Evolutionary conservation across 176 grass and related monocot genomes (phyloP).

Genomic region (Aegilops bicornis): DNA sequence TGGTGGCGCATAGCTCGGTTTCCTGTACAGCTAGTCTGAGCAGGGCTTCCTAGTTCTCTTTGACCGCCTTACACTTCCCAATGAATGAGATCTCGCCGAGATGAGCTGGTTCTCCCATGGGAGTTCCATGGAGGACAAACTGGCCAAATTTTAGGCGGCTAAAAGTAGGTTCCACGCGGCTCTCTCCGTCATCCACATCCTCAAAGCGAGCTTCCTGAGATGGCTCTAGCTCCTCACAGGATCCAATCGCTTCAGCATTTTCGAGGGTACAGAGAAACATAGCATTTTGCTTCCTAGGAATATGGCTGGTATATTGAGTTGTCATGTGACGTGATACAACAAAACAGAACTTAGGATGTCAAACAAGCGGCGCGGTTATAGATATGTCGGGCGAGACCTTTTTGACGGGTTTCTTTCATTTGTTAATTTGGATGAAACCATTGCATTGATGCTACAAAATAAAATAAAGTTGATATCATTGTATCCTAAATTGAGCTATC

Average conservation of each 20-base stretch:
- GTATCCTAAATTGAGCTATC: neutral
- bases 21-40: slow-evolving; percentile 77
- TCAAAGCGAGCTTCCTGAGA: slow-evolving; percentile 4
- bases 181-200: neutral
- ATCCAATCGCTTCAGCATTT: neutral
- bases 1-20: slow-evolving; percentile 75
- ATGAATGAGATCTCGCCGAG: slow-evolving; percentile 17
- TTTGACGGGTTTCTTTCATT: neutral
- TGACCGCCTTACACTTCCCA: slow-evolving; percentile 80
- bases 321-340: neutral
- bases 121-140: slow-evolving; percentile 1
- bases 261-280: neutral
- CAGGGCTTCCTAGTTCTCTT: slow-evolving; percentile 93
- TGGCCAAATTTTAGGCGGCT: neutral
- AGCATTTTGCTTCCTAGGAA: neutral
- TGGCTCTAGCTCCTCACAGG: neutral
- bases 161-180: neutral
- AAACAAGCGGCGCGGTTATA: slow-evolving; percentile 23
- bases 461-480: neutral
- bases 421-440: slow-evolving; percentile 20
- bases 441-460: slow-evolving; percentile 13
- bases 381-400: neutral
- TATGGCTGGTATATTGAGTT: neutral
- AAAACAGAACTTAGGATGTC: slow-evolving; percentile 1
- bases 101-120: slow-evolving; percentile 11